A percentile compares a stretch with the other conserved stretches of the same genome.
Conservation (phyloP, 345 rosid species). For the Citrus unshiu region DNA sequence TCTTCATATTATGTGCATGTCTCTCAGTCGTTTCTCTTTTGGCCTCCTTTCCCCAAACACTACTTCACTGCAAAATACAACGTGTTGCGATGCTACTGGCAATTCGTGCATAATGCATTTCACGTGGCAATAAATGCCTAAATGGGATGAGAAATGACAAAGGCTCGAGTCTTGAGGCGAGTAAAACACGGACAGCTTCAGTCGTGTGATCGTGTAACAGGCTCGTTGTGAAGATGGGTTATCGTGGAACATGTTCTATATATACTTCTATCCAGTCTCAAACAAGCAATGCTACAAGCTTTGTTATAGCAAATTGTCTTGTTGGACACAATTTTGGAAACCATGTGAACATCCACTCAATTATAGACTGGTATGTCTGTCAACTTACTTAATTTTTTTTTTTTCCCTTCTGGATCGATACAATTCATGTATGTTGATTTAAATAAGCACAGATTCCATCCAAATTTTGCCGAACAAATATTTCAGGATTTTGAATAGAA, state of each 20-base stretch:
- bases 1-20: too few relatives aligned
- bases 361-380: background rate
- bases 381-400: background rate
- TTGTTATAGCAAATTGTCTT: background rate
- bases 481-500: background rate
- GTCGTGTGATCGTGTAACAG: background rate
- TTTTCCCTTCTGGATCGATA: background rate
- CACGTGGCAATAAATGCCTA: background rate
- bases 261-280: background rate
- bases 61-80: background rate
- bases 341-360: background rate
- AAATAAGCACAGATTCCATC: background rate
- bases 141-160: background rate
- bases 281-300: background rate
- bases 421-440: background rate
- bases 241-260: background rate
- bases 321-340: conserved; percentile 1
- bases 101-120: background rate
- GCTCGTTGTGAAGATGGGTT: background rate
- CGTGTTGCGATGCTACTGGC: background rate
- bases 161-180: background rate
- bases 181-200: background rate
- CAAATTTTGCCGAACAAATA: background rate
- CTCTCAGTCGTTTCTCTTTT: background rate
- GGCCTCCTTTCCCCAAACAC: background rate